These are phyloP conservation scores for Claviceps monticola DNA, from an alignment of 2,329 filamentous ascomycete species.

Conservation along the genomic window DNA sequence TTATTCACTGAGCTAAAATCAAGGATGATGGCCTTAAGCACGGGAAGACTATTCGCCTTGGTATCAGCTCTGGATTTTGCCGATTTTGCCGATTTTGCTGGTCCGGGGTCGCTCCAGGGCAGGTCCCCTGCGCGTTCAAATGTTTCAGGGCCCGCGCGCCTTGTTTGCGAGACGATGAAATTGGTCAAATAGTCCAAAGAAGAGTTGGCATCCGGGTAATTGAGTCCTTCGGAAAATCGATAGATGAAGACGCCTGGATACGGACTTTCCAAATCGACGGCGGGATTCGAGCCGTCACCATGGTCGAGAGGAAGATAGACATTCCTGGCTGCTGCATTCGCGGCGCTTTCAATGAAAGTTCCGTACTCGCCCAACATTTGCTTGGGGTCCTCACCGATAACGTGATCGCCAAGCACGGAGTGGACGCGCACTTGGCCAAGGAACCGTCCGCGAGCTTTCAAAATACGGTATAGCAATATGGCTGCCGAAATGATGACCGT, in stretches of 20 bases:
- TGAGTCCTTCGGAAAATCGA: constrained; percentile 87
- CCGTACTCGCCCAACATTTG: constrained; percentile 39
- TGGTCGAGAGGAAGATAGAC: constrained; percentile 81
- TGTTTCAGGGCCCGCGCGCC: constrained; percentile 56
- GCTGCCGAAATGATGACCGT: constrained; percentile 67
- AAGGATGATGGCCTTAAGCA: constrained; percentile 77
- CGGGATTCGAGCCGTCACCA: constrained; percentile 80
- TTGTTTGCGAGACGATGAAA: constrained; percentile 56
- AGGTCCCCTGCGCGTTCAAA: constrained; percentile 60
- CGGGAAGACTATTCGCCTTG: constrained; percentile 38
- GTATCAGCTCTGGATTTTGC: constrained; percentile 27
- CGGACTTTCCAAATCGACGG: constrained; percentile 63
- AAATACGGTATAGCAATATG: constrained; percentile 68
- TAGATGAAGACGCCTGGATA: constrained; percentile 94
- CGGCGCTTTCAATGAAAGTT: constrained; percentile 32
- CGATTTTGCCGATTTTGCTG: constrained; percentile 31
- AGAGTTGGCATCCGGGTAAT: constrained; percentile 86
- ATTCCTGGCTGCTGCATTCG: constrained; percentile 48
- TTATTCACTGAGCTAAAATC: constrained; percentile 93
- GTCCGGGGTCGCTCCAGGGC: constrained; percentile 90
- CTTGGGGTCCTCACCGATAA: constrained; percentile 46
- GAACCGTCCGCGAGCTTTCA: constrained; percentile 72
- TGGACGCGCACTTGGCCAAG: constrained; percentile 56
- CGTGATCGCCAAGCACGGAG: constrained; percentile 65
- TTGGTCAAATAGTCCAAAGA: constrained; percentile 67